Conservation (phyloP, 2,329 filamentous ascomycete genomes). For the Exophiala mesophila region DNA sequence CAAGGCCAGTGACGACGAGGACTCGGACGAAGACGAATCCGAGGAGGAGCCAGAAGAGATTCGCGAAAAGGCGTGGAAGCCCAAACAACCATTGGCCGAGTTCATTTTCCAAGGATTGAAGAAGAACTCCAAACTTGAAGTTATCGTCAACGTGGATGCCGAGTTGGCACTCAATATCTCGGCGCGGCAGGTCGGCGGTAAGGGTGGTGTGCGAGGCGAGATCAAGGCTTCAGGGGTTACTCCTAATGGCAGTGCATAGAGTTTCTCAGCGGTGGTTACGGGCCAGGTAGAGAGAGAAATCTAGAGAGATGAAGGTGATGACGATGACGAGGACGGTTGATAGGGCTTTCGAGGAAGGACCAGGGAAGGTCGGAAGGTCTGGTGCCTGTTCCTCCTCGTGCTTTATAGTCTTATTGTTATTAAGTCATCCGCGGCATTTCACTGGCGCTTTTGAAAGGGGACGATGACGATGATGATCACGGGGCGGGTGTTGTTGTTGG, state of each 20-base stretch:
- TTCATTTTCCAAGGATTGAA: conserved; percentile 76
- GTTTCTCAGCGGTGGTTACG: background rate
- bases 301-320: background rate
- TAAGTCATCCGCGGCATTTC: no score
- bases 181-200: conserved; percentile 77
- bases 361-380: no score
- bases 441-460: no score
- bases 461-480: no score
- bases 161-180: conserved; percentile 78
- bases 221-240: conserved; percentile 40
- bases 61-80: conserved; percentile 88
- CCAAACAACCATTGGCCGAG: conserved; percentile 76
- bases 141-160: conserved; percentile 79
- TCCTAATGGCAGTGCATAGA: conserved; percentile 32
- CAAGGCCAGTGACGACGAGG: conserved; percentile 55
- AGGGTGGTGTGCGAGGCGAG: conserved; percentile 71
- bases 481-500: no score
- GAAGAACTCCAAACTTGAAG: conserved; percentile 86
- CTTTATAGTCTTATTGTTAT: no score
- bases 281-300: background rate
- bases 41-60: conserved; percentile 83
- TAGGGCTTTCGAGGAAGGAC: no score
- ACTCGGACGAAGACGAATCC: conserved; percentile 56
- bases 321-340: background rate
- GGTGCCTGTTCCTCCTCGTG: no score